Conservation (phyloP, 2,329 filamentous ascomycete species). For the Alternaria sp. region DNA sequence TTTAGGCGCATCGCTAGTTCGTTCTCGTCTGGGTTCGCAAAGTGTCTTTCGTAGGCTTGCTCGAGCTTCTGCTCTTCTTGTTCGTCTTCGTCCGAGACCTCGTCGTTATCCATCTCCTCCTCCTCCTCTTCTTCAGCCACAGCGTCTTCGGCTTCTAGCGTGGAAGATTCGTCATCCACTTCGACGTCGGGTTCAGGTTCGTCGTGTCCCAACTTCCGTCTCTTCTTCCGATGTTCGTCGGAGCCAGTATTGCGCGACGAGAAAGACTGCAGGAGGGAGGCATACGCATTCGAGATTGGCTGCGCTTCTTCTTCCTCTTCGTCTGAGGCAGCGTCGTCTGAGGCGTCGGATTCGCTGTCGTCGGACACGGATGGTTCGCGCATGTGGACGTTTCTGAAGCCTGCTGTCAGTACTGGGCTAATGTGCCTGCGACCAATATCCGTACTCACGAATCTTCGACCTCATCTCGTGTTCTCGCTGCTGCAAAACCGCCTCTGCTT, state of each 20-base stretch:
- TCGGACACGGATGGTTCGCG: slow-evolving; percentile 30
- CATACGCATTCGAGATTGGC: slow-evolving; percentile 59
- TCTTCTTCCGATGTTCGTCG: slow-evolving; percentile 59
- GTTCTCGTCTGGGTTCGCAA: slow-evolving; percentile 71
- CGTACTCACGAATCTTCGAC: slow-evolving; percentile 44
- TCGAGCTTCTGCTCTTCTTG: slow-evolving; percentile 27
- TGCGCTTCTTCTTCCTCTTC: slow-evolving; percentile 34
- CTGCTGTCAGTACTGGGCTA: slow-evolving; percentile 21
- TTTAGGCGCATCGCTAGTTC: slow-evolving; percentile 62
- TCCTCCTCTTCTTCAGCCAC: slow-evolving; percentile 15
- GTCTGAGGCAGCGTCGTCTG: slow-evolving; percentile 34
- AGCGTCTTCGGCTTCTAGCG: not conserved
- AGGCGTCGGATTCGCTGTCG: slow-evolving; percentile 29
- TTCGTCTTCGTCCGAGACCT: slow-evolving; percentile 50
- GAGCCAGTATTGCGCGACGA: slow-evolving; percentile 40
- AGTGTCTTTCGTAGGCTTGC: slow-evolving; percentile 85
- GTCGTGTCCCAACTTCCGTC: slow-evolving; percentile 59
- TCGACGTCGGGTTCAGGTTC: not conserved
- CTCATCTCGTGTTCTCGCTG: slow-evolving; percentile 39
- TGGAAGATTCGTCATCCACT: slow-evolving; percentile 17
- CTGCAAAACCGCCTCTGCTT: slow-evolving; percentile 39
- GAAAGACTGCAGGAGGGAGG: slow-evolving; percentile 64
- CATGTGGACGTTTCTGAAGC: slow-evolving; percentile 17
- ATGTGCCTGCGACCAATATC: slow-evolving; percentile 9
- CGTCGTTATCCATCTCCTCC: slow-evolving; percentile 15